A percentile compares a stretch with the other conserved stretches of the same genome.
phyloP scores from a whole-genome alignment of 2,329 filamentous ascomycete genomes.

The Verticillium nonalfalfae region DNA sequence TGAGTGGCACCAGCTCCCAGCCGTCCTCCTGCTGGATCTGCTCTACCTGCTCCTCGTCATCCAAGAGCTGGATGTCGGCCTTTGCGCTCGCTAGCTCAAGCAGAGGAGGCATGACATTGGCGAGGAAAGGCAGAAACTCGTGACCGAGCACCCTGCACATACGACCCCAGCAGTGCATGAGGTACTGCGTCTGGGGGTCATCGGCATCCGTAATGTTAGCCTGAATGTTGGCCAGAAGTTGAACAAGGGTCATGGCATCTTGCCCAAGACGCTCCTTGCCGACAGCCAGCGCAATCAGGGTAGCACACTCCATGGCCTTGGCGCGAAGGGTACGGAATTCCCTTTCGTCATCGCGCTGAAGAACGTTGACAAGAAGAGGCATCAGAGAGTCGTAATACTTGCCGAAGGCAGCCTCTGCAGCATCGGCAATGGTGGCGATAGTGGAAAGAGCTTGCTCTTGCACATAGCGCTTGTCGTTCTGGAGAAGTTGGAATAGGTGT shows the following conservation, averaged over 20 bases:
- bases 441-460: slow-evolving; percentile 97
- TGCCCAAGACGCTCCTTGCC: slow-evolving; percentile 86
- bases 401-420: slow-evolving; percentile 87
- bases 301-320: slow-evolving; percentile 99
- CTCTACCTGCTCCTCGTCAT: slow-evolving; percentile 91
- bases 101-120: slow-evolving; percentile 89
- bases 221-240: slow-evolving; percentile 83
- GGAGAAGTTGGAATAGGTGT: slow-evolving; percentile 79
- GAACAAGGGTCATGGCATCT: slow-evolving; percentile 82
- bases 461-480: slow-evolving; percentile 90
- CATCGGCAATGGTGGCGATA: slow-evolving; percentile 98
- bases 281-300: slow-evolving; percentile 89
- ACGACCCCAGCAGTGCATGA: slow-evolving; percentile 97
- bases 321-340: slow-evolving; percentile 86
- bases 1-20: slow-evolving; percentile 94
- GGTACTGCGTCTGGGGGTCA: slow-evolving; percentile 92
- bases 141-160: slow-evolving; percentile 93
- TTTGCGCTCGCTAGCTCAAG: slow-evolving; percentile 88
- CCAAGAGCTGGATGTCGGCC: slow-evolving; percentile 92
- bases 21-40: slow-evolving; percentile 91
- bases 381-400: slow-evolving; percentile 96
- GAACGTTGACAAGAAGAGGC: slow-evolving; percentile 85
- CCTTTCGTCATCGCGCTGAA: slow-evolving; percentile 86
- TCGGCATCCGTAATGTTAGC: slow-evolving; percentile 81
- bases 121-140: slow-evolving; percentile 89